Percentiles rank a stretch among this genome's conserved stretches.
Evolutionary conservation across 75 land plant species (phyloP).

Genomic region (Selaginella moellendorffii): DNA sequence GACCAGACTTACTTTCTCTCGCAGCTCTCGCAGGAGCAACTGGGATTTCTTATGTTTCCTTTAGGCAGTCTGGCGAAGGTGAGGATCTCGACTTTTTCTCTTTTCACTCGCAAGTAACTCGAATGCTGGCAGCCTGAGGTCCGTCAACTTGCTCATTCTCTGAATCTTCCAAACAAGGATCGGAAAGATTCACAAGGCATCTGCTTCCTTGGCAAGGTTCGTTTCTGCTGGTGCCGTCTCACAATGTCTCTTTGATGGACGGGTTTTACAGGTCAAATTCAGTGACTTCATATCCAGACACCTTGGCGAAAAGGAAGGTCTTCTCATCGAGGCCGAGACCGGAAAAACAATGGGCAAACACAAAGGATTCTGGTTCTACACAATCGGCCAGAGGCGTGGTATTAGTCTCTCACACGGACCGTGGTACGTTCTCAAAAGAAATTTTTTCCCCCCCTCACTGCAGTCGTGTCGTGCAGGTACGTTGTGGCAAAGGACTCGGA

Average conservation of each 20-base stretch:
- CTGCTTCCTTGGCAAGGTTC: slow-evolving; percentile 96
- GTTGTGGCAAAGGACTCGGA: slow-evolving; percentile 83
- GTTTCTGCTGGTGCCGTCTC: neutral
- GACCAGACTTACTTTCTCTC: slow-evolving; percentile 98
- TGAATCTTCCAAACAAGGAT: slow-evolving; percentile 71
- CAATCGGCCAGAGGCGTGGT: slow-evolving; percentile 96
- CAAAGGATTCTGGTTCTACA: slow-evolving; percentile 95
- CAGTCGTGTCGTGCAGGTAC: too few species aligned
- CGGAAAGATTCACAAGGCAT: slow-evolving; percentile 99
- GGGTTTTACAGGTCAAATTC: slow-evolving; percentile 56
- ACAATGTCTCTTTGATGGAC: neutral
- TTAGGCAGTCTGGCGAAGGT: slow-evolving; percentile 90
- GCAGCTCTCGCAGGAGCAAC: slow-evolving; percentile 71
- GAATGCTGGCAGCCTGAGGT: slow-evolving; percentile 84
- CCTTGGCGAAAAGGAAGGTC: slow-evolving; percentile 88
- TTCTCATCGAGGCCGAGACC: slow-evolving; percentile 86
- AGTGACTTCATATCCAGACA: slow-evolving; percentile 90
- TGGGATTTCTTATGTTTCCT: slow-evolving; percentile 67
- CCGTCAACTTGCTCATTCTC: slow-evolving; percentile 49
- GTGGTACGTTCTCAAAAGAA: slow-evolving; percentile 41
- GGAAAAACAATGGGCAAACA: slow-evolving; percentile 89
- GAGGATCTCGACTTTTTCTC: neutral
- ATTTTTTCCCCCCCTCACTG: too few species aligned
- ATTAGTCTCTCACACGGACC: slow-evolving; percentile 90
- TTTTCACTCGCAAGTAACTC: neutral